Evolutionary conservation across 2,329 filamentous ascomycete species (phyloP).

Genomic region (Paraphaeosphaeria sporulosa): DNA sequence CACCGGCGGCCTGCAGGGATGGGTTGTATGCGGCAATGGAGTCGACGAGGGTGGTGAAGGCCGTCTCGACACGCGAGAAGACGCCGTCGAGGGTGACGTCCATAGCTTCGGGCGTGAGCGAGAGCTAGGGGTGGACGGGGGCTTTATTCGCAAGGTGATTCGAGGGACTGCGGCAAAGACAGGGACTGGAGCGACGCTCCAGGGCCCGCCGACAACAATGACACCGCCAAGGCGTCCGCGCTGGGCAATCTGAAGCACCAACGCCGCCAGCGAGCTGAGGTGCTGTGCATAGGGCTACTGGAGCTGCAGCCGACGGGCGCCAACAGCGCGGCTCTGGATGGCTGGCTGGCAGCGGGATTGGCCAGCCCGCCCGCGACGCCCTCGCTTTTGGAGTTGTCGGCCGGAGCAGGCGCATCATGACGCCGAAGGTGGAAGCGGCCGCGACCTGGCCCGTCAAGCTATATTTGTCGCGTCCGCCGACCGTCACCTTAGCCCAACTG

Average conservation of each 20-base stretch:
- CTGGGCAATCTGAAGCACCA: constrained; percentile 10
- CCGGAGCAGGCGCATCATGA: constrained; percentile 7
- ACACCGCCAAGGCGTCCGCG: constrained; percentile 1
- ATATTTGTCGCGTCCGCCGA: constrained; percentile 1
- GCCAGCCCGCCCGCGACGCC: constrained; percentile 6
- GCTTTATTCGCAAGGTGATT: not conserved
- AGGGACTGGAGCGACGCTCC: not conserved
- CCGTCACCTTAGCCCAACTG: constrained; percentile 10
- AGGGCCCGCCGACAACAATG: not conserved
- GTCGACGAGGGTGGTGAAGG: constrained; percentile 73
- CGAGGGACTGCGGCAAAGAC: constrained; percentile 1
- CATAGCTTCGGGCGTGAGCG: constrained; percentile 40
- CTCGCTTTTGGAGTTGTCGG: constrained; percentile 6
- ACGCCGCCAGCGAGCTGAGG: constrained; percentile 12
- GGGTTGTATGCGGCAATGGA: constrained; percentile 86
- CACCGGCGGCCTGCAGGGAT: constrained; percentile 69
- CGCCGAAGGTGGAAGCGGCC: too few relatives aligned
- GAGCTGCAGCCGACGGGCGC: constrained; percentile 27
- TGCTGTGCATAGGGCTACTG: constrained; percentile 18
- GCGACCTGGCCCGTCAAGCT: not conserved
- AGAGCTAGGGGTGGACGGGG: constrained; percentile 1
- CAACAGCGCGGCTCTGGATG: constrained; percentile 34
- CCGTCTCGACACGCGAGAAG: constrained; percentile 56
- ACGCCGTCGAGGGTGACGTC: constrained; percentile 51
- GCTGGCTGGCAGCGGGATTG: constrained; percentile 25